These are phyloP conservation scores for Diaporthe aspalathi DNA, from an alignment of 2,329 filamentous ascomycete genomes.

Conservation along the genomic window DNA sequence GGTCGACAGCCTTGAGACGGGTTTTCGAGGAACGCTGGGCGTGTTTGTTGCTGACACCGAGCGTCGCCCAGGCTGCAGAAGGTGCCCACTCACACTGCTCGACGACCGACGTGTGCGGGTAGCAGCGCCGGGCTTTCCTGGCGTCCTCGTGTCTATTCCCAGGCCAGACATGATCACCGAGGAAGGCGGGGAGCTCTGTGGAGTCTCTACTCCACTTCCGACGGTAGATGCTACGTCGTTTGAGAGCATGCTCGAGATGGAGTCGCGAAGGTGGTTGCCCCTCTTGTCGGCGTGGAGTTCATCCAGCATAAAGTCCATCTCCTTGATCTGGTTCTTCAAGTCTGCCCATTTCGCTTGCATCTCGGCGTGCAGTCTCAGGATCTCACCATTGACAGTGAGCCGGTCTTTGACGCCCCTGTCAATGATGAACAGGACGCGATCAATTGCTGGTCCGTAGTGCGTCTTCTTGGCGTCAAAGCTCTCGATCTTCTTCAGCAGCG, in stretches of 20 bases:
- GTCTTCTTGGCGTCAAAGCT: constrained; percentile 95
- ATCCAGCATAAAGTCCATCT: constrained; percentile 80
- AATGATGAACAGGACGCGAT: constrained; percentile 90
- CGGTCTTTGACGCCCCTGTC: constrained; percentile 95
- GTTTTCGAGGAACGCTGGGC: constrained; percentile 55
- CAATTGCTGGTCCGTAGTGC: constrained; percentile 94
- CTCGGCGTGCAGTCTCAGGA: constrained; percentile 85
- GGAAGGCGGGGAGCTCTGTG: constrained; percentile 73
- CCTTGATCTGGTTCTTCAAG: constrained; percentile 79
- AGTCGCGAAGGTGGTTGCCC: constrained; percentile 86
- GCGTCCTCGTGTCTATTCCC: constrained; percentile 49
- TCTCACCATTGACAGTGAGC: constrained; percentile 96
- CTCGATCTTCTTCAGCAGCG: constrained; percentile 85
- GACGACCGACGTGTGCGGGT: constrained; percentile 54
- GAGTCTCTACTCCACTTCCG: constrained; percentile 77
- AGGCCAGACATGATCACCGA: constrained; percentile 70
- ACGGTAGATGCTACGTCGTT: constrained; percentile 77
- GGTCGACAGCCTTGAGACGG: constrained; percentile 59
- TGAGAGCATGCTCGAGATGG: constrained; percentile 90
- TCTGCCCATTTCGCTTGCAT: constrained; percentile 85
- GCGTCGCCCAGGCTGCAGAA: constrained; percentile 59
- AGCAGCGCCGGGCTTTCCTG: constrained; percentile 51
- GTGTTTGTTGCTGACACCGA: constrained; percentile 60
- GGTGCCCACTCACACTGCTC: constrained; percentile 56
- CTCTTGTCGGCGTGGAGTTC: constrained; percentile 73